Percentiles rank a stretch among this genome's conserved stretches.
phyloP scores from a whole-genome alignment of 352 stramenopile species.

The Phytophthora aleatoria region DNA sequence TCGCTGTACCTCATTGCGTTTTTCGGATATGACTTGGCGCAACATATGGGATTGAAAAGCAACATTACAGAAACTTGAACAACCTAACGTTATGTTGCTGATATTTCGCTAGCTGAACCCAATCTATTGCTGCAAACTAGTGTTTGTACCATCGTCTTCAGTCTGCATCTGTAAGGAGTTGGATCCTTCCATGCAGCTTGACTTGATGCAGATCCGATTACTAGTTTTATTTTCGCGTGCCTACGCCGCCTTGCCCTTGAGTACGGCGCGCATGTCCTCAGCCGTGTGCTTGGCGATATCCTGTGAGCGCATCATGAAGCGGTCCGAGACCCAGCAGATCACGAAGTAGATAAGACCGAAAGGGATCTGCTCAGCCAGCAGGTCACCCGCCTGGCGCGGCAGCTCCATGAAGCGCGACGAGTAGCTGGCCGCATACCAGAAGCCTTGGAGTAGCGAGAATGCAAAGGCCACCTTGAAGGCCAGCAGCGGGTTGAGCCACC shows the following conservation, averaged over 20 bases:
- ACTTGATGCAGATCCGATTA: too few species aligned
- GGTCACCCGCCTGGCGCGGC: constrained; percentile 55
- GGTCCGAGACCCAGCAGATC: constrained; percentile 78
- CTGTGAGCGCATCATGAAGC: constrained; percentile 81
- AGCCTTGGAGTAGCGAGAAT: constrained; percentile 71
- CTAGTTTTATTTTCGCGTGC: neutral
- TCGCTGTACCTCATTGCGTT: constrained; percentile 59
- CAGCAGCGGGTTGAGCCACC: constrained; percentile 63
- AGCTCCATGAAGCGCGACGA: constrained; percentile 54
- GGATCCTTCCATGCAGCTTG: too few species aligned
- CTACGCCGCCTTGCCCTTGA: constrained; percentile 39
- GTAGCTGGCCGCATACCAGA: constrained; percentile 65
- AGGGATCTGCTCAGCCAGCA: constrained; percentile 62
- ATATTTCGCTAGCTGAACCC: constrained; percentile 4
- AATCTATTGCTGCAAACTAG: too few species aligned
- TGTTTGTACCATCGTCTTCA: too few species aligned
- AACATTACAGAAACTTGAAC: neutral
- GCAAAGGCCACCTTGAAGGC: constrained; percentile 82
- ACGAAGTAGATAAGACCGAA: constrained; percentile 80
- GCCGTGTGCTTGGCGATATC: constrained; percentile 67
- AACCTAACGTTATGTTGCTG: constrained; percentile 5
- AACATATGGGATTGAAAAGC: constrained; percentile 1
- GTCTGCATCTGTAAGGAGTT: too few species aligned
- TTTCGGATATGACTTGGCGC: constrained; percentile 3
- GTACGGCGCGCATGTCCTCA: constrained; percentile 59